These are phyloP conservation scores for Paulownia fortunei DNA, from an alignment of 257 asterid genomes.

Conservation along the genomic window DNA sequence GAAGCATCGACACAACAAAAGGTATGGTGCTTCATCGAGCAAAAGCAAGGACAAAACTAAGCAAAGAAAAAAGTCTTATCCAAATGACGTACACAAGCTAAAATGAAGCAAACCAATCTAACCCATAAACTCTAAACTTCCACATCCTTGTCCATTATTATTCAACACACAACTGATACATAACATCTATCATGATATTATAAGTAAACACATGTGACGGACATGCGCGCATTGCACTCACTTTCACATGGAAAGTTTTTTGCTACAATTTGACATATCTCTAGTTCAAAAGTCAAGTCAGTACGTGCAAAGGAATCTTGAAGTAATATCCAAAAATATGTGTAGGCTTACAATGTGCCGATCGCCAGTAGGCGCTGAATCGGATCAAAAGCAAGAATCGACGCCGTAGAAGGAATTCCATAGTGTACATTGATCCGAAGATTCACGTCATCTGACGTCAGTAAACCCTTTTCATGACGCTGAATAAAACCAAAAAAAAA, in stretches of 20 bases:
- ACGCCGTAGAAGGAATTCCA: slow-evolving; percentile 84
- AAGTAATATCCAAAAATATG: not conserved
- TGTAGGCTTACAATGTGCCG: slow-evolving; percentile 71
- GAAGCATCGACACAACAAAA: not conserved
- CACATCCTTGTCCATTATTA: not conserved
- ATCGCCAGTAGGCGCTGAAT: slow-evolving; percentile 83
- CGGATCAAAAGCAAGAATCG: slow-evolving; percentile 87
- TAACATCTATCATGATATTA: not conserved
- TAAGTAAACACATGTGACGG: not conserved
- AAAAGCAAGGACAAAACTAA: not conserved
- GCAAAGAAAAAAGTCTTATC: no score
- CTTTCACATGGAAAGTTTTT: slow-evolving; percentile 15
- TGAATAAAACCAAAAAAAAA: slow-evolving; percentile 38
- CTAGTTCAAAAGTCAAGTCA: slow-evolving; percentile 20
- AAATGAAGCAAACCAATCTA: no score
- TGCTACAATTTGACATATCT: not conserved
- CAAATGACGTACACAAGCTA: no score
- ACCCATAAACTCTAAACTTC: not conserved
- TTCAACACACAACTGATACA: not conserved
- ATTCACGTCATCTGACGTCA: slow-evolving; percentile 66
- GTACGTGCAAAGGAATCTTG: not conserved
- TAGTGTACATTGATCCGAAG: slow-evolving; percentile 71
- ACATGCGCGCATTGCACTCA: slow-evolving; percentile 6
- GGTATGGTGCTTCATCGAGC: not conserved
- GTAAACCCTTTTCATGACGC: slow-evolving; percentile 48